Evolutionary conservation across 805 yeast species (phyloP).

Genomic region (Starmerella sp.): DNA sequence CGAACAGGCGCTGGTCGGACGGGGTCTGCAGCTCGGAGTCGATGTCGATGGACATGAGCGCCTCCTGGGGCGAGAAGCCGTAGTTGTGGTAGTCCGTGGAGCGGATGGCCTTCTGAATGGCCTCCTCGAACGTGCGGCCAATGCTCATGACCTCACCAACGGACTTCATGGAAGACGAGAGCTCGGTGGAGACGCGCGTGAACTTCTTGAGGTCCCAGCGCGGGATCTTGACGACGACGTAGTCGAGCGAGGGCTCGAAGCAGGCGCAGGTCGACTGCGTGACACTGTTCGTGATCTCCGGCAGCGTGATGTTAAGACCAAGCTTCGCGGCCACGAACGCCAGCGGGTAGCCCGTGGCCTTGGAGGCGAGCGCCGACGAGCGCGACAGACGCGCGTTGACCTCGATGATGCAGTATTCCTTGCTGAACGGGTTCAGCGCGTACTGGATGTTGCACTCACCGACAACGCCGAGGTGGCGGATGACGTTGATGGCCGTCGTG

Average conservation of each 20-base stretch:
- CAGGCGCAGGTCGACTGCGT: slow-evolving; percentile 91
- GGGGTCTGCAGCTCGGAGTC: slow-evolving; percentile 92
- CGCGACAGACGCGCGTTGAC: slow-evolving; percentile 96
- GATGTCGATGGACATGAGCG: slow-evolving; percentile 81
- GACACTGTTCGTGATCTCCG: slow-evolving; percentile 84
- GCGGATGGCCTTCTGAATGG: slow-evolving; percentile 94
- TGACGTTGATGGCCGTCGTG: slow-evolving; percentile 93
- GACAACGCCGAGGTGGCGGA: slow-evolving; percentile 94
- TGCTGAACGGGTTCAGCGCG: slow-evolving; percentile 84
- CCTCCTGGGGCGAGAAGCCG: slow-evolving; percentile 62
- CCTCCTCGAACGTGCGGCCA: slow-evolving; percentile 96
- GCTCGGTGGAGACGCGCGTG: slow-evolving; percentile 75
- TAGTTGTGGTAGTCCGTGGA: slow-evolving; percentile 91
- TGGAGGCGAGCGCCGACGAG: slow-evolving; percentile 97
- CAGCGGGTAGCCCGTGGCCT: slow-evolving; percentile 96
- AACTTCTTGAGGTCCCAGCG: slow-evolving; percentile 97
- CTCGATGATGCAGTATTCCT: slow-evolving; percentile 94
- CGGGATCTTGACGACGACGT: slow-evolving; percentile 94
- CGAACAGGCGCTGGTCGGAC: slow-evolving; percentile 92
- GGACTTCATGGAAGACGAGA: slow-evolving; percentile 92
- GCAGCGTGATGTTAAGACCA: slow-evolving; percentile 83
- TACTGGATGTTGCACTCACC: slow-evolving; percentile 99
- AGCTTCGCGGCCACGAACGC: slow-evolving; percentile 97
- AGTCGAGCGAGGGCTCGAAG: slow-evolving; percentile 95
- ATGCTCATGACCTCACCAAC: slow-evolving; percentile 98